Conservation (phyloP, 2,329 filamentous ascomycete genomes). For the Ophiostoma triangulosporum region DNA sequence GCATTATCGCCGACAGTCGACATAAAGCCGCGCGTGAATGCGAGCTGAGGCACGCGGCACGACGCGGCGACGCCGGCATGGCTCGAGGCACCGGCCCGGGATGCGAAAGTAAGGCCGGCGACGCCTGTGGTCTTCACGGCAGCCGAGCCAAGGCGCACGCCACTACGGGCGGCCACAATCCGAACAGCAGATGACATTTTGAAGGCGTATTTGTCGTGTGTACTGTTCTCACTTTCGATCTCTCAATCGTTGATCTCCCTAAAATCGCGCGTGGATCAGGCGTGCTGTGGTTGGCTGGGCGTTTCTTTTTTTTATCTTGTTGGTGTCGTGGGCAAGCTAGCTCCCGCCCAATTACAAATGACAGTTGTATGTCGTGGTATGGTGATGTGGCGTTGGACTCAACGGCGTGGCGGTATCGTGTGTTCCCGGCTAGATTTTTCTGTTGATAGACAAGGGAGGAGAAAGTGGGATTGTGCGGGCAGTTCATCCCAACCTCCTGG, state of each 20-base stretch:
- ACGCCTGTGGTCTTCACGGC: not conserved
- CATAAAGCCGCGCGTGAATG: constrained; percentile 7
- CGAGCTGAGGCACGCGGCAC: not conserved
- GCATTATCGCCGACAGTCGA: constrained; percentile 1
- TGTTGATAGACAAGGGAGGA: not conserved
- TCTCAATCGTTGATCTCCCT: not conserved
- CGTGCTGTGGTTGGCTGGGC: not conserved
- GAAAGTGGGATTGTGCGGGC: not conserved
- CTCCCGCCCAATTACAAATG: not conserved
- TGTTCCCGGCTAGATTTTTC: not conserved
- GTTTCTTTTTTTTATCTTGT: not conserved
- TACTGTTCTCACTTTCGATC: not conserved
- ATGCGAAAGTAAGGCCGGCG: not conserved
- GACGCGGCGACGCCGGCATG: not conserved
- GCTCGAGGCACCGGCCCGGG: not conserved
- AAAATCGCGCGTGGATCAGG: not conserved
- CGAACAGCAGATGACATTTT: constrained; percentile 13
- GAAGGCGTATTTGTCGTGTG: not conserved
- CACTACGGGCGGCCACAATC: constrained; percentile 4
- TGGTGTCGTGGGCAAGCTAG: not conserved
- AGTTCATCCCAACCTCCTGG: not conserved
- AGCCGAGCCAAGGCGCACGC: constrained; percentile 1
- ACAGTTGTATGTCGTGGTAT: not conserved
- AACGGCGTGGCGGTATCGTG: not conserved
- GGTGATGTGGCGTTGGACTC: not conserved